Evolutionary conservation across 352 stramenopile species (phyloP), one percentile per base, ranked within the genome.

Genomic region (Pythium rhizo-oryzae): DNA sequence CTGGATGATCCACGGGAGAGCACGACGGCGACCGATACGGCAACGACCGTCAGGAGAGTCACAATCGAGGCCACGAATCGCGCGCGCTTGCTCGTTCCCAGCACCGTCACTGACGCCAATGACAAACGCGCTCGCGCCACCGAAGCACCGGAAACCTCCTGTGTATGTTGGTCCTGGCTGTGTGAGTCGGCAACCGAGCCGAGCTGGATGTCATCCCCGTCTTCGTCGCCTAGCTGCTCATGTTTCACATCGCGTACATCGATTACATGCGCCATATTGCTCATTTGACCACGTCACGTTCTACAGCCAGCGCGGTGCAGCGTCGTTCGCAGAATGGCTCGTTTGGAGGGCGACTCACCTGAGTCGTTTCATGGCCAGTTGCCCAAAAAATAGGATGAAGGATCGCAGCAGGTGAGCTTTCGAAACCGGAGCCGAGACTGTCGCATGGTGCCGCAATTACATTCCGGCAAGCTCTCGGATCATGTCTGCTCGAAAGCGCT

Each of bases 201-300:
- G 13, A 59, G 33, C 19, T 65, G 47, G 35, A 56, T 21, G 16
- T 74, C 60, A 12, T 70, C 67, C 1, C 21, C 56, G 12, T 70
- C 62, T 15, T 69, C 60, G 23, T 62, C 57, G 1, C 25, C 6
- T 4, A 69, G 55, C 41, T 70, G 43, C 5, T 72, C 37, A 25
- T 74, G 63, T 24, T 49, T 49, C 8, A 74, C 23, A 51, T 62
- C n/a, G 18, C 23, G 23, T 8, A 65, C 55, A 55, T 75, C 62
- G 44, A 71, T 59, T 2, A 75, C 53, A 39, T 75, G 58, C 8
- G 62, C 58, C 62, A 75, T 75, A 47, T 7, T 47, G 9, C 2
- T 19, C 18, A 1, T 47, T 15, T 8, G 15, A n/a, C 6, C 41
- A 21, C 33, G 28, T 23, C 44, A 13, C 28, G 28, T 39, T 47